Evolutionary conservation across 2,329 filamentous ascomycete species (phyloP).

Genomic region (Hymenoscyphus salicellus): DNA sequence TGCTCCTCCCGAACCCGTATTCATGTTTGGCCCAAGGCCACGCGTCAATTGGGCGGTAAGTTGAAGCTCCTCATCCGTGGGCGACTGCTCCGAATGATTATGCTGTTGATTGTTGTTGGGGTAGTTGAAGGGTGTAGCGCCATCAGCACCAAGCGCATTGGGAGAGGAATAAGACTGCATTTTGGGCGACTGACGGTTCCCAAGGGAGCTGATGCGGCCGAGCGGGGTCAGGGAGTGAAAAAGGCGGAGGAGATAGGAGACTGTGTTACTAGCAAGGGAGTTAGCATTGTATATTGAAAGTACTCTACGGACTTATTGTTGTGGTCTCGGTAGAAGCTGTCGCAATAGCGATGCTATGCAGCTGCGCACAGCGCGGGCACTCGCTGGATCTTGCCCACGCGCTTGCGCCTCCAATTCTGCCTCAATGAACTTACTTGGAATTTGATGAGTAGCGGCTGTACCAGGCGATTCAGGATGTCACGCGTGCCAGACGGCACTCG

Average conservation of each 20-base stretch:
- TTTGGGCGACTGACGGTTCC: neutral
- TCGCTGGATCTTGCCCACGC: neutral
- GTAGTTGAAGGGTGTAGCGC: constrained; percentile 32
- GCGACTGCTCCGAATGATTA: constrained; percentile 30
- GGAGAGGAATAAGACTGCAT: constrained; percentile 36
- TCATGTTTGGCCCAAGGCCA: constrained; percentile 44
- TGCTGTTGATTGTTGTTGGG: constrained; percentile 20
- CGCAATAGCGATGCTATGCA: neutral
- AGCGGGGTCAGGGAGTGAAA: constrained; percentile 11
- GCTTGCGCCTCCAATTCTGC: constrained; percentile 19
- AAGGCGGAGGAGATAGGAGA: neutral
- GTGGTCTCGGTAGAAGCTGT: constrained; percentile 14
- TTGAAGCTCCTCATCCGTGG: constrained; percentile 45
- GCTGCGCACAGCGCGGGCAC: constrained; percentile 4
- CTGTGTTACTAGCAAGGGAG: constrained; percentile 19
- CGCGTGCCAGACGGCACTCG: neutral
- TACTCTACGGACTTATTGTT: constrained; percentile 13
- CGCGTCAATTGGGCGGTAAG: constrained; percentile 47
- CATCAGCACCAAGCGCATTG: constrained; percentile 29
- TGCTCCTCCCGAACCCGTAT: constrained; percentile 34
- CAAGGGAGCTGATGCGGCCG: neutral
- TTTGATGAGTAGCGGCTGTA: neutral
- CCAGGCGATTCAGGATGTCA: neutral
- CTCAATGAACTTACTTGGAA: constrained; percentile 20
- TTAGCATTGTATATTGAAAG: constrained; percentile 27